Base-by-base conservation (phyloP, 495 filamentous ascomycete genomes). In the Hypoxylon perforatum region DNA sequence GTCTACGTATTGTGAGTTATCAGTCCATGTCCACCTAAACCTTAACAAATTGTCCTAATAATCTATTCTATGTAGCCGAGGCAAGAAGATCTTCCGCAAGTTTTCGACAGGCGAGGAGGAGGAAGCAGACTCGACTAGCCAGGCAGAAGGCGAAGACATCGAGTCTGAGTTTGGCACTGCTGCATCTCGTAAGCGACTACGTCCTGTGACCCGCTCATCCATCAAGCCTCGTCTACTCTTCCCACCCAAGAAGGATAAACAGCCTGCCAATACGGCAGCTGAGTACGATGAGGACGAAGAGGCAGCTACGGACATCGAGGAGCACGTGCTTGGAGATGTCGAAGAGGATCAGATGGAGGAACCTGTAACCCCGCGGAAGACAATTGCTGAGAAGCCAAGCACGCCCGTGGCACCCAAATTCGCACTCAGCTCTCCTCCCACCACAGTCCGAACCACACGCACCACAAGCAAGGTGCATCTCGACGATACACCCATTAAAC, bases 191-290 rank as follows among this genome's bases (percentile, higher is more conserved):
- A 81, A 78, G 3, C 75, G 73, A 22, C 68, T 79, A 30, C 83
- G 86, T 19, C 86, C 88, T 23, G 72, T 92, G 18, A 91, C 89
- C 25, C 89, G 92, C 48, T 87, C 89, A 0, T 84, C 88, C 2
- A 84, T 96, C 77, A 92, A 92, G 72, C 94, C 94, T 2, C 90
- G 93, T 35, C 84, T 93, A 12, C 87, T 99, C 9, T 99, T 97
- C 80, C 88, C 92, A 12, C 76, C 80, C 18, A 69, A 66, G 25
- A 85, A 84, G 50, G 78, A 76, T 18, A 80, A 84, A 36, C 77
- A 82, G 48, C 77, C 82, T 58, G n/a, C 57, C n/a, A 82, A 17
- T 6, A 42, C 86, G 67, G 82, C 79, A 4, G 75, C 80, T 11
- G 82, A n/a, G n/a, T n/a, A n/a, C n/a, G n/a, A 83, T 36, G 88